Evolutionary conservation across 768 basidiomycete genomes (phyloP), one percentile per base, ranked within the genome.

Genomic region (Psilocybe subaeruginosa): DNA sequence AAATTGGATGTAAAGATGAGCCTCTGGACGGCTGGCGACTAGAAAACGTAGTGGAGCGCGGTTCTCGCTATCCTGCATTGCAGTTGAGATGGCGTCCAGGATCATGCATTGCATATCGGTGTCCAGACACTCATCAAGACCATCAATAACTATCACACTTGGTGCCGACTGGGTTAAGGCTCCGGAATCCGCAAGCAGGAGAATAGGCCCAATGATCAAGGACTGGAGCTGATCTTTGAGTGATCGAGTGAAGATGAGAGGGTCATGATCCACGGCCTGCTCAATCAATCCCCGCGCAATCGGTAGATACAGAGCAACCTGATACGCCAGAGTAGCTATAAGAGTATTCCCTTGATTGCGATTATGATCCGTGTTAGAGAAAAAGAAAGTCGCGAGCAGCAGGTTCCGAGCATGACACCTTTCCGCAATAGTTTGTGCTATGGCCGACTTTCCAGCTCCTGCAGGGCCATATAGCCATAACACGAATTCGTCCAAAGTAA

Each of bases 391-490:
- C 3, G 54, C 54, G 27, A 56, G 41, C 12, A 56, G 7, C 41
- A 56, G n/a, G 8, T 56, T n/a, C 8, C 31, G 17, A 7, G 41
- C 17, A 16, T 46, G 16, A 31, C 54, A 56, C 16, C 23, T 43
- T 17, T 56, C 54, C 5, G 54, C 41, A 41, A 56, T 56, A 14
- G 54, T 45, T 14, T 56, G 41, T 29, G 54, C 54, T 3, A 56
- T 46, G 14, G 54, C 54, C 8, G 54, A 56, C 14, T 56, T 56
- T 46, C 54, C 54, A 31, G 54, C 41, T 29, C 54, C 54, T 8
- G 54, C 54, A n/a, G 54, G 54, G 14, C 54, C 54, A 31, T 56
- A 46, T 16, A 56, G 54, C 54, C 54, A 56, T 12, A 56, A 17
- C 23, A 56, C 30, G 7, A 30, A 31, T 31, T n/a, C 23, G 14